Percentiles rank a stretch among this genome's conserved stretches.
Conservation (phyloP, 169 alveolate species). For the Eimeria maxima region DNA sequence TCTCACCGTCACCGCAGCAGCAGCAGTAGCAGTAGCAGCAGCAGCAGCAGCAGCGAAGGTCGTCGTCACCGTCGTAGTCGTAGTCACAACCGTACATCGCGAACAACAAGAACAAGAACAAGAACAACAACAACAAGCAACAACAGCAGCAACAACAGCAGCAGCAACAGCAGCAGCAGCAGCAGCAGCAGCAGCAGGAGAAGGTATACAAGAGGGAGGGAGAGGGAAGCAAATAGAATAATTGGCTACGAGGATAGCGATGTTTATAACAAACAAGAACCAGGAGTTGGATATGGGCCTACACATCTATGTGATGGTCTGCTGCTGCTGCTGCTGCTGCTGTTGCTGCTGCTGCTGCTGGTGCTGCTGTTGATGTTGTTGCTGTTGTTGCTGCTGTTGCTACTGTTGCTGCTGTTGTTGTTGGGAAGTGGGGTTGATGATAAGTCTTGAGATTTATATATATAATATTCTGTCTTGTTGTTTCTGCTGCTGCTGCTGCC, state of each 20-base stretch:
- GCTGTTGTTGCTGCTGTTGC: background rate
- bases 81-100: no score
- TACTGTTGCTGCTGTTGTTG: no score
- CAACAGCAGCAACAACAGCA: no score
- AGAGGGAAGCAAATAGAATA: background rate
- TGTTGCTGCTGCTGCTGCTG: background rate
- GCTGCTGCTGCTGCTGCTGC: conserved; percentile 10
- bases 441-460: no score
- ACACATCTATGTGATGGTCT: background rate
- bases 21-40: conserved; percentile 25
- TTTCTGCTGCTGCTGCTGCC: no score
- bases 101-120: no score
- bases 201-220: background rate
- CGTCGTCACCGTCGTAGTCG: no score
- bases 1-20: background rate
- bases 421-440: no score
- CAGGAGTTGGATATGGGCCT: conserved; percentile 76
- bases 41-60: no score
- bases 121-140: no score
- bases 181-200: background rate
- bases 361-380: background rate
- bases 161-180: background rate
- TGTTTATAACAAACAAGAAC: conserved; percentile 56
- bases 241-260: conserved; percentile 73
- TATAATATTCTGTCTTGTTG: no score